Conservation (phyloP, 1,284 basidiomycete genomes). For the Pseudozyma pruni region DNA sequence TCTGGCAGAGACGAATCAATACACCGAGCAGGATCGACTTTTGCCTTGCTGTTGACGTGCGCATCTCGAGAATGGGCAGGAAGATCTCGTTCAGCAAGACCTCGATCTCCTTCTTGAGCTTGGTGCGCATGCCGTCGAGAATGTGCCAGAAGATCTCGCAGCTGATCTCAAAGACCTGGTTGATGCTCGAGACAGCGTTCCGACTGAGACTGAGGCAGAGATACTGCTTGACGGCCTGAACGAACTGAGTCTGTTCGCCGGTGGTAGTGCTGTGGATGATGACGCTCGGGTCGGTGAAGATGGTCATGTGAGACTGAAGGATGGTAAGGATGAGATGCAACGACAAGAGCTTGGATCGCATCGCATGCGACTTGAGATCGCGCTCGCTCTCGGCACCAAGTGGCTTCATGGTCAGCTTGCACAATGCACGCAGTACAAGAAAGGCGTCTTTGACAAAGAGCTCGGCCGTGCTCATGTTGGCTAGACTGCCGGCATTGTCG, state of each 20-base stretch:
- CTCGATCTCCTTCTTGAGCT: slow-evolving; percentile 99
- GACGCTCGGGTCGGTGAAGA: slow-evolving; percentile 64
- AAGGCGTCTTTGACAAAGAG: slow-evolving; percentile 67
- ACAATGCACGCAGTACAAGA: slow-evolving; percentile 65
- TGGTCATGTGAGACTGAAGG: slow-evolving; percentile 60
- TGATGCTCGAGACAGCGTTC: slow-evolving; percentile 93
- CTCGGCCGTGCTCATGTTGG: slow-evolving; percentile 61
- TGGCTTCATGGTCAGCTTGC: slow-evolving; percentile 68
- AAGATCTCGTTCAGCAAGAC: slow-evolving; percentile 98
- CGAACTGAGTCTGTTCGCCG: slow-evolving; percentile 65
- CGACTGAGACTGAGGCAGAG: slow-evolving; percentile 90
- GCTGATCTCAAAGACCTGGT: slow-evolving; percentile 96
- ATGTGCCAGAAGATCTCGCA: slow-evolving; percentile 99
- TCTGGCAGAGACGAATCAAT: slow-evolving; percentile 62
- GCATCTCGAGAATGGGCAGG: slow-evolving; percentile 98
- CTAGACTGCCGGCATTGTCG: slow-evolving; percentile 51
- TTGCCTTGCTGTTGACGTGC: slow-evolving; percentile 88
- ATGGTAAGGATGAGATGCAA: slow-evolving; percentile 65
- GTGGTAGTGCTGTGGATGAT: slow-evolving; percentile 65
- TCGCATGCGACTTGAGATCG: slow-evolving; percentile 65
- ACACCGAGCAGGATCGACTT: slow-evolving; percentile 64
- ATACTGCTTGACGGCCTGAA: slow-evolving; percentile 68
- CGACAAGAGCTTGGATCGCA: slow-evolving; percentile 66
- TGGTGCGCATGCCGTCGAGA: slow-evolving; percentile 89
- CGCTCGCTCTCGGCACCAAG: slow-evolving; percentile 65